Conservation (phyloP, 2,329 filamentous ascomycete species). For the Nemania bipapillata region DNA sequence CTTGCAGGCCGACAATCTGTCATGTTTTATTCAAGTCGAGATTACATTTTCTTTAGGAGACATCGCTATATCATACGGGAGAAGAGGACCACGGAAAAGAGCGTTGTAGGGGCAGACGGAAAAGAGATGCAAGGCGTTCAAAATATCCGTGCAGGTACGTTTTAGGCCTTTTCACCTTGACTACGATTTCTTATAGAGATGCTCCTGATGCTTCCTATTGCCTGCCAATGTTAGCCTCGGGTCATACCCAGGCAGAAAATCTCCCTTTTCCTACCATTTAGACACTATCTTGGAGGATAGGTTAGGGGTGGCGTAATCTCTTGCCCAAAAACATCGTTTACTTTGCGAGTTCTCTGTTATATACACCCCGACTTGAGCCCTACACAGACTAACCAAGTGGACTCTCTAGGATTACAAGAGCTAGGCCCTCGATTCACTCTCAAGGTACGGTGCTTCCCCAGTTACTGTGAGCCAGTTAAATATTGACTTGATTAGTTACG, state of each 20-base stretch:
- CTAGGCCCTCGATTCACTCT: conserved; percentile 80
- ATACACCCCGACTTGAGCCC: background rate
- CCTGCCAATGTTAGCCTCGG: no score
- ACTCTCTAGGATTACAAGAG: conserved; percentile 78
- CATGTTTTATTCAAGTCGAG: conserved; percentile 88
- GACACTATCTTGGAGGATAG: background rate
- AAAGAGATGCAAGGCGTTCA: conserved; percentile 86
- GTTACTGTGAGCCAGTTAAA: background rate
- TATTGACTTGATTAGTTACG: conserved; percentile 32
- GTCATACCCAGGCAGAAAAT: background rate
- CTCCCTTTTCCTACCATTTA: background rate
- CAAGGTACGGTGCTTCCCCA: conserved; percentile 72
- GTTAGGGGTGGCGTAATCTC: no score
- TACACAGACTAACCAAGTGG: conserved; percentile 29
- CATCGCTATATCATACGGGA: conserved; percentile 95
- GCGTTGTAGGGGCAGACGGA: conserved; percentile 82
- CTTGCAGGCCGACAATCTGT: conserved; percentile 88
- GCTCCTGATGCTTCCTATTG: background rate
- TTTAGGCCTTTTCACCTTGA: background rate
- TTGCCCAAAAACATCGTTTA: background rate
- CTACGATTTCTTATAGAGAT: background rate
- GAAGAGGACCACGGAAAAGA: conserved; percentile 86
- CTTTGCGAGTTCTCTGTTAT: background rate
- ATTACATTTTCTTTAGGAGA: conserved; percentile 94
- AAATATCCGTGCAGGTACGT: conserved; percentile 72